phyloP scores from a whole-genome alignment of 2,329 filamentous ascomycete genomes.

The Colletotrichum viniferum region DNA sequence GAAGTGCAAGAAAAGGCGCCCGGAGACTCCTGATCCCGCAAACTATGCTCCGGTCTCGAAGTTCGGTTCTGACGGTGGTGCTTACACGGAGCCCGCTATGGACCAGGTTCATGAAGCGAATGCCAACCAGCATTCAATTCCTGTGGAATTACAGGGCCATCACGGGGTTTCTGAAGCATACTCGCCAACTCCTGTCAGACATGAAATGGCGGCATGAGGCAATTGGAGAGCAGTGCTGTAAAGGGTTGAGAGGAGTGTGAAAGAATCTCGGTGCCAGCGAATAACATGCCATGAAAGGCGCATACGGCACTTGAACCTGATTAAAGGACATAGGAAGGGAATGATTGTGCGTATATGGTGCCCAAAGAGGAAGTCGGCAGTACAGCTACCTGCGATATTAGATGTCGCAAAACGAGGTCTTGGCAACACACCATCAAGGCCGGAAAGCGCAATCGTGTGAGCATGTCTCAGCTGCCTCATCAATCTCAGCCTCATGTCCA shows the following conservation, averaged over 20 bases:
- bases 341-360: too few species aligned
- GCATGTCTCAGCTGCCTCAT: neutral
- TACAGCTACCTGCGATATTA: neutral
- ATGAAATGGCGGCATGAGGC: neutral
- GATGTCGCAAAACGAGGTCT: neutral
- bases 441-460: accelerated
- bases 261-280: too few species aligned
- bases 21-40: neutral
- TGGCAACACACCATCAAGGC: accelerated
- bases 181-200: accelerated
- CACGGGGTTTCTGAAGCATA: neutral
- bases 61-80: neutral
- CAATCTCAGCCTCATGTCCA: neutral
- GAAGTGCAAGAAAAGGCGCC: neutral
- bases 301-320: too few species aligned
- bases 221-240: too few species aligned
- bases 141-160: neutral
- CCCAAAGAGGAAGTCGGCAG: neutral
- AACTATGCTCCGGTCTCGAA: neutral
- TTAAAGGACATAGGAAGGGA: too few species aligned
- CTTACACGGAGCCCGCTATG: neutral
- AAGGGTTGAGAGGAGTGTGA: too few species aligned
- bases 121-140: accelerated
- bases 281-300: too few species aligned
- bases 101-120: neutral